Evolutionary conservation across 768 basidiomycete species (phyloP).

Genomic region (Neoboletus subvelutipes): DNA sequence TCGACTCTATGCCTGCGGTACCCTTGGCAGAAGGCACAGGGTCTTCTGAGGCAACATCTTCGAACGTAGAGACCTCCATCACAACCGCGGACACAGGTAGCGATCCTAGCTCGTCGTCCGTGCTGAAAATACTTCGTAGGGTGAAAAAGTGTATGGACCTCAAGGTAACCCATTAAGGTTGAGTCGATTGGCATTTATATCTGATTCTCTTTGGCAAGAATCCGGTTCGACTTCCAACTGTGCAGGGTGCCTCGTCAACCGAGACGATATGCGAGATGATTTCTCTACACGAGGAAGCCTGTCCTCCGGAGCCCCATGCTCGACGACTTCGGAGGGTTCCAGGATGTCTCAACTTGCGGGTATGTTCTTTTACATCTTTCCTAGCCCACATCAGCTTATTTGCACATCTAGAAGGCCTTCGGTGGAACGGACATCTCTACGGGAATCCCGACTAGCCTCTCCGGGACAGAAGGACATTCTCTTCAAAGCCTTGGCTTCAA

Average conservation of each 20-base stretch:
- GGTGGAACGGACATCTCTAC: not conserved
- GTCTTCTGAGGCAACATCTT: not conserved
- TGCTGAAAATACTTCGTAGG: slow-evolving; percentile 3
- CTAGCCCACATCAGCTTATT: not conserved
- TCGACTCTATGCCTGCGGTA: not conserved
- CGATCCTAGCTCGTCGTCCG: not conserved
- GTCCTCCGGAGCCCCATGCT: not conserved
- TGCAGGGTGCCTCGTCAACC: slow-evolving; percentile 1
- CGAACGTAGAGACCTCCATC: not conserved
- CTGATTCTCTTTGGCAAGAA: slow-evolving; percentile 7
- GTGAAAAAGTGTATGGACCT: not conserved
- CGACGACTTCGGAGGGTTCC: slow-evolving; percentile 8
- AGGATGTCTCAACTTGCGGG: slow-evolving; percentile 5
- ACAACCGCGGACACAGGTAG: not conserved
- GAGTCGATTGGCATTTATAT: not conserved
- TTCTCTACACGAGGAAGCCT: not conserved
- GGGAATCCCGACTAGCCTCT: not conserved
- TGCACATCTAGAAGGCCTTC: not conserved
- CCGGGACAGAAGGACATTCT: not conserved
- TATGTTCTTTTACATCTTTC: not conserved
- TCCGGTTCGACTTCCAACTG: not conserved
- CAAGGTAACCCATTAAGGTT: not conserved
- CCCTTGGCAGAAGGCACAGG: not conserved
- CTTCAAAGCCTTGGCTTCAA: not conserved
- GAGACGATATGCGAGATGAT: not conserved